These are phyloP conservation scores for Plectosphaerella sp. DNA, from an alignment of 2,329 filamentous ascomycete genomes.

Conservation along the genomic window DNA sequence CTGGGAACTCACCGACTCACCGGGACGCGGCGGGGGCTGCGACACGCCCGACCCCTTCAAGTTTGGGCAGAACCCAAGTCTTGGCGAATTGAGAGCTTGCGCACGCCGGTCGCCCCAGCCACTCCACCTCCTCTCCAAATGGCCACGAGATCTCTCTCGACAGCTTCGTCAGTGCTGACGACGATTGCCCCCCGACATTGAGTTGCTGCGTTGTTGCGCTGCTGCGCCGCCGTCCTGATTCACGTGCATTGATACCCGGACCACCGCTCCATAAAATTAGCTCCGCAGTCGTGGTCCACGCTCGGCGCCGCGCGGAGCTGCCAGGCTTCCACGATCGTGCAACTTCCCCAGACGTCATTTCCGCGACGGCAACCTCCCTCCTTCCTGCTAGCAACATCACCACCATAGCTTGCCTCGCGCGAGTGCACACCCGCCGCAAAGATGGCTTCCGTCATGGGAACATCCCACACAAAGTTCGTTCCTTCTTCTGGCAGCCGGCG, in stretches of 20 bases:
- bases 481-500: too few relatives aligned
- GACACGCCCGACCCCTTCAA: background rate
- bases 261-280: too few relatives aligned
- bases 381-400: background rate
- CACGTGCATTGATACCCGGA: too few relatives aligned
- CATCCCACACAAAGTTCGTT: constrained; percentile 13
- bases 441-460: constrained; percentile 11
- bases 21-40: too few relatives aligned
- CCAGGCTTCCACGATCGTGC: background rate
- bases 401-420: constrained; percentile 4
- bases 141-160: background rate
- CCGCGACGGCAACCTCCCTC: background rate
- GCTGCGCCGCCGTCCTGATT: too few relatives aligned
- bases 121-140: background rate
- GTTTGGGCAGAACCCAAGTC: background rate
- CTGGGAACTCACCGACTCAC: too few relatives aligned
- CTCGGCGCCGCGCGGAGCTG: background rate
- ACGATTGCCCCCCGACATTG: background rate
- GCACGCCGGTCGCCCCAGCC: background rate
- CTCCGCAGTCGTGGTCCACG: background rate
- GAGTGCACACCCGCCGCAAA: constrained; percentile 3
- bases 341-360: background rate
- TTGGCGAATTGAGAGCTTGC: background rate
- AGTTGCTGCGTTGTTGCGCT: too few relatives aligned
- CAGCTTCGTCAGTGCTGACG: constrained; percentile 1